Evolutionary conservation across 2,329 filamentous ascomycete species (phyloP).

Genomic region (Aspergillus bombycis): DNA sequence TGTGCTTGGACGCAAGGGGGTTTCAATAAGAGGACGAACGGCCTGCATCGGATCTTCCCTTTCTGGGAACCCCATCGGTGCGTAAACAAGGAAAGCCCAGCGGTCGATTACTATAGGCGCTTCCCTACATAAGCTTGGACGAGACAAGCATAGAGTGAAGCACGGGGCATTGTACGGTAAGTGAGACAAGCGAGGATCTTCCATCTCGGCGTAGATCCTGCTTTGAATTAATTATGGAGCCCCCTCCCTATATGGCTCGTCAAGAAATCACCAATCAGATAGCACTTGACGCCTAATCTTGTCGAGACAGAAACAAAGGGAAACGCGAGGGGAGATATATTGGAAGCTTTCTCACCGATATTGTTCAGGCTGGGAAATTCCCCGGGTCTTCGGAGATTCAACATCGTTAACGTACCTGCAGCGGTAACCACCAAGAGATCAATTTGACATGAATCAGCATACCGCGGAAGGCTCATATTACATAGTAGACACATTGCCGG

Average conservation of each 20-base stretch:
- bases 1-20: constrained; percentile 24
- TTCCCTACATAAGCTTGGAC: constrained; percentile 20
- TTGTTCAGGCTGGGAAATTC: neutral
- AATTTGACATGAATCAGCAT: neutral
- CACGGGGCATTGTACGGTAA: constrained; percentile 14
- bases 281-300: neutral
- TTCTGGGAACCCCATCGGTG: constrained; percentile 12
- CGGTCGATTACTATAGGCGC: constrained; percentile 17
- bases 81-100: constrained; percentile 8
- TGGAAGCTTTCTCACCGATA: neutral
- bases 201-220: constrained; percentile 12
- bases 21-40: constrained; percentile 15
- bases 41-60: constrained; percentile 12
- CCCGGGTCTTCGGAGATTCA: neutral
- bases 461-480: neutral
- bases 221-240: constrained; percentile 11
- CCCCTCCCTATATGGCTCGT: neutral
- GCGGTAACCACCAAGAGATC: neutral
- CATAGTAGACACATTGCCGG: neutral
- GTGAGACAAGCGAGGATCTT: constrained; percentile 20
- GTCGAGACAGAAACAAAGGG: neutral
- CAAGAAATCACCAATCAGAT: neutral
- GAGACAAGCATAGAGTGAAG: constrained; percentile 18
- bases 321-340: neutral
- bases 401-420: constrained; percentile 2